Percentiles rank a stretch among this genome's conserved stretches.
Conservation (phyloP, 1,139 yeast genomes). For the Lodderomyces oxycetoniae region DNA sequence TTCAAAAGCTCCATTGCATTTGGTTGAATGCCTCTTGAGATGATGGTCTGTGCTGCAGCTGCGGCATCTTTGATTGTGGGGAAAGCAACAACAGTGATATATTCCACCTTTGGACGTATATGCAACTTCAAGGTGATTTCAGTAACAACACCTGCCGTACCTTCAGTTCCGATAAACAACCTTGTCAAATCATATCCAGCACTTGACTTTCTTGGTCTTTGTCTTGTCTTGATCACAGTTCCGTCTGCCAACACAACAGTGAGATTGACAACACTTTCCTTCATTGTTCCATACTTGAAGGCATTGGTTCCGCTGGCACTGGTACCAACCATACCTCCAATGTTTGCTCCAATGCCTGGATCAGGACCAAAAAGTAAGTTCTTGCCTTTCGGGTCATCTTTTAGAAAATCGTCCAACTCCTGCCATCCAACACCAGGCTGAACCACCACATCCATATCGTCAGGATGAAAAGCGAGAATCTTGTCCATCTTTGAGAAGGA, state of each 20-base stretch:
- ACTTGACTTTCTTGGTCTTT: constrained; percentile 41
- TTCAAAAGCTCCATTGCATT: constrained; percentile 43
- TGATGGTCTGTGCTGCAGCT: constrained; percentile 34
- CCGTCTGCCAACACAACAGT: constrained; percentile 48
- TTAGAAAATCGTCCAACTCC: constrained; percentile 37
- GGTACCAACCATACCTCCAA: constrained; percentile 44
- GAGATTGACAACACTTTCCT: constrained; percentile 41
- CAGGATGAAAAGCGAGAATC: constrained; percentile 36
- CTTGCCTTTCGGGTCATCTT: constrained; percentile 23
- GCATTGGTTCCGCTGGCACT: constrained; percentile 47
- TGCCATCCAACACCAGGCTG: constrained; percentile 49
- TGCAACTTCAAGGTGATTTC: constrained; percentile 41
- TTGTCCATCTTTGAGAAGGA: constrained; percentile 34
- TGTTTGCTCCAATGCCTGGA: constrained; percentile 46
- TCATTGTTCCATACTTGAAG: constrained; percentile 44
- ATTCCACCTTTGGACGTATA: constrained; percentile 35
- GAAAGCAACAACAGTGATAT: constrained; percentile 38
- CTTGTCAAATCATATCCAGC: constrained; percentile 46
- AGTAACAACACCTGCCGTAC: constrained; percentile 42
- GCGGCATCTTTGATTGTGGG: constrained; percentile 43
- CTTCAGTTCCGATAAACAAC: constrained; percentile 43
- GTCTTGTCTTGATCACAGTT: constrained; percentile 39
- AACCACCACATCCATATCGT: constrained; percentile 41
- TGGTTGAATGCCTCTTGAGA: constrained; percentile 34
- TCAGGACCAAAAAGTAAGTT: constrained; percentile 44